Evolutionary conservation across 768 basidiomycete species (phyloP), one percentile per base, ranked within the genome.

Genomic region (Kwoniella sp.): DNA sequence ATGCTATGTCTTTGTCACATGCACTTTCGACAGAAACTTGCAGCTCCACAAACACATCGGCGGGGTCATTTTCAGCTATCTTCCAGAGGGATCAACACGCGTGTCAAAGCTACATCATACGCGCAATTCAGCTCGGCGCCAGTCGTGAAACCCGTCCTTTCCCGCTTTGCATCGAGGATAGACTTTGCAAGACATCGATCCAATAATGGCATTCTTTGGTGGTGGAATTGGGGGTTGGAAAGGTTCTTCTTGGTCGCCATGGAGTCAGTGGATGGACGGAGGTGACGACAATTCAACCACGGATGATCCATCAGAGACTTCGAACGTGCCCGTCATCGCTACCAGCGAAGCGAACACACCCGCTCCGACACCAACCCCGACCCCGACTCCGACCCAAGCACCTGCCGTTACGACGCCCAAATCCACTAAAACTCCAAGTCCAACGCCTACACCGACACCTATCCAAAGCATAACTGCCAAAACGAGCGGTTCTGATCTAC

Each of bases 181-280:
- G 34, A 5, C 34, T 13, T 34, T 34, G 34, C 41, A 45, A 7
- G 41, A 45, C 20, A 45, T 17, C 41, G 17, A 3, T 11, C 41
- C 11, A 20, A 55, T 12, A 9, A 58, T 58, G 57, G 57, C 57
- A 4, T 58, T 58, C 45, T 58, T 58, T 23, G 54, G 54, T n/a
- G 54, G 54, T 55, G 29, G 29, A 55, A 31, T 45, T 8, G 41
- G 54, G 17, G 54, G 54, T 17, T 58, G 57, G 57, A 26, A n/a
- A 47, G 57, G 57, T 38, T 58, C 57, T 2, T 58, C 57, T 15
- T 58, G 57, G 57, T 58, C 57, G 15, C 45, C 45, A 17, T 58
- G 57, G 57, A 47, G 41, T 20, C n/a, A 8, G 5, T 38, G 45
- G 20, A 28, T 12, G 7, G 29, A 26, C 57, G 45, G 48, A 9